These are phyloP conservation scores for Taphrina communis DNA, from an alignment of 1,139 yeast genomes.

Conservation along the genomic window DNA sequence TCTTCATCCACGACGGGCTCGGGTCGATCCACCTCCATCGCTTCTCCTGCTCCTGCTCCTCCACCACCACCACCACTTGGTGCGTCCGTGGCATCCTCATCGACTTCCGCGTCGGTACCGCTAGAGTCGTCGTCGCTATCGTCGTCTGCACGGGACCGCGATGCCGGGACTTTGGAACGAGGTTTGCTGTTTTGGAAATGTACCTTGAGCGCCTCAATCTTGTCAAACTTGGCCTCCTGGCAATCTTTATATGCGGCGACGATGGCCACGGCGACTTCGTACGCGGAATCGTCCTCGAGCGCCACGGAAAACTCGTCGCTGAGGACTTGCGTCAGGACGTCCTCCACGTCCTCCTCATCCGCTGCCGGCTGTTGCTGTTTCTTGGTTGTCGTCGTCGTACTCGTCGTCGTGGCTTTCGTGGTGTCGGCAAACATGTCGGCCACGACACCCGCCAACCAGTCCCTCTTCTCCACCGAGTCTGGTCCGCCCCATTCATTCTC, in stretches of 20 bases:
- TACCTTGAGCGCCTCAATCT: slow-evolving; percentile 65
- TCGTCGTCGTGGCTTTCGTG: background rate
- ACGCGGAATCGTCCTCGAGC: slow-evolving; percentile 87
- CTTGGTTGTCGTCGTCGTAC: too few species aligned
- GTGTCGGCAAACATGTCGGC: slow-evolving; percentile 63
- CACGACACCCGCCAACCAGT: slow-evolving; percentile 87
- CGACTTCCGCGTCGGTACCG: slow-evolving; percentile 35
- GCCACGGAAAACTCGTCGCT: slow-evolving; percentile 89
- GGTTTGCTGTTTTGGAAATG: slow-evolving; percentile 59
- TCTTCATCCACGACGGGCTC: slow-evolving; percentile 71
- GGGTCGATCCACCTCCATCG: slow-evolving; percentile 17
- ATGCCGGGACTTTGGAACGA: background rate
- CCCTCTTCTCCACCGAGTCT: slow-evolving; percentile 85
- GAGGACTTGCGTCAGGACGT: slow-evolving; percentile 85
- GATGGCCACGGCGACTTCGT: slow-evolving; percentile 69
- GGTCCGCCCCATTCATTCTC: slow-evolving; percentile 97
- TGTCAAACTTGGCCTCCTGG: slow-evolving; percentile 58
- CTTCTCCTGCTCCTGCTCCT: slow-evolving; percentile 20
- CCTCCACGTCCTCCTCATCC: slow-evolving; percentile 81
- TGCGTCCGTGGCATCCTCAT: slow-evolving; percentile 23
- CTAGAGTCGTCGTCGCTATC: slow-evolving; percentile 7
- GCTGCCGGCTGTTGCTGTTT: background rate
- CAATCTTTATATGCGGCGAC: slow-evolving; percentile 72
- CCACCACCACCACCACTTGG: background rate
- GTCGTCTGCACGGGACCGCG: background rate